These are phyloP conservation scores for Oryza rufipogon DNA, from an alignment of 176 grass and related monocot species.

Conservation along the genomic window DNA sequence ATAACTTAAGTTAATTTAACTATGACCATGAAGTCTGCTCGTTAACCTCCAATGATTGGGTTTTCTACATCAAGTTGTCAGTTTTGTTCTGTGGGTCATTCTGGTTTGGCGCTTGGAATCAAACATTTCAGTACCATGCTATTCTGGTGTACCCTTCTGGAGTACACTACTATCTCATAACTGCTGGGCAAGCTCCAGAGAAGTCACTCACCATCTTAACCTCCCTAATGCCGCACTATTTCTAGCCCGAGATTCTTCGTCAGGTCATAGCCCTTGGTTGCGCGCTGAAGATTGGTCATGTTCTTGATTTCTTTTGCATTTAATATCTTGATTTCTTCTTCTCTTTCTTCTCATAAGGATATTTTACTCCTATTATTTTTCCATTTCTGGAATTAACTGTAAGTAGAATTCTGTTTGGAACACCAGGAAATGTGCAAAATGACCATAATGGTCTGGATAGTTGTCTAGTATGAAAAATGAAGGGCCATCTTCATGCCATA, in stretches of 20 bases:
- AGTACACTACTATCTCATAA: not conserved
- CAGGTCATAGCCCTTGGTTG: not conserved
- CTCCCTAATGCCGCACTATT: not conserved
- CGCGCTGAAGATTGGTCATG: not conserved
- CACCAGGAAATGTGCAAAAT: not conserved
- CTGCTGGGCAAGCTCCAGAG: not conserved
- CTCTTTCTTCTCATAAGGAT: too few species aligned
- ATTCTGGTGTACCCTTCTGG: not conserved
- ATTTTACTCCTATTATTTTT: too few species aligned
- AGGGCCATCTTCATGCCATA: not conserved
- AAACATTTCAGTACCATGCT: not conserved
- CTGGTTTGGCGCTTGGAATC: not conserved
- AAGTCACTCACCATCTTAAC: not conserved
- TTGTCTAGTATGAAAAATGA: not conserved
- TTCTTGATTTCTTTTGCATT: not conserved
- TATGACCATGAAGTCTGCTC: not conserved
- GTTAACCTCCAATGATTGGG: not conserved
- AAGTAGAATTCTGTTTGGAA: not conserved
- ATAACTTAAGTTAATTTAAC: conserved; percentile 34
- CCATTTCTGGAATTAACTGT: too few species aligned
- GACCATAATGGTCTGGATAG: not conserved
- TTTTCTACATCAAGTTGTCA: not conserved
- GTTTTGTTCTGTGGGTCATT: not conserved
- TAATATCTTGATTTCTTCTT: not conserved
- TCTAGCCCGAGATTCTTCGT: not conserved